Evolutionary conservation across 257 asterid species (phyloP), one percentile per base, ranked within the genome.

Genomic region (Agastache rugosa): DNA sequence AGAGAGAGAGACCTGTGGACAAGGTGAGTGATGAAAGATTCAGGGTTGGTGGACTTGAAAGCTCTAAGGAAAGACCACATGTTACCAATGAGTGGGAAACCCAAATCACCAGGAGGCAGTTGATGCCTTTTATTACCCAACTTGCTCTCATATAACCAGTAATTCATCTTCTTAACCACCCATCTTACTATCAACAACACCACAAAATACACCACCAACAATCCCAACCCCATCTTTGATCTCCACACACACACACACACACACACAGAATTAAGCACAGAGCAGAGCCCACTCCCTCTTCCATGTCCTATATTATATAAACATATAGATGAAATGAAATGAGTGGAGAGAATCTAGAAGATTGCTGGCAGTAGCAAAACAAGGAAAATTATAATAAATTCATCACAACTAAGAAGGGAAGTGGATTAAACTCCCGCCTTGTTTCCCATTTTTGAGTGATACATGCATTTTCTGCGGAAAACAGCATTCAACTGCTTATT

Each of bases 51-150:
- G 60, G 96, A 86, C 84, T 88, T 90, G 87, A 88, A 92, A 50
- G 96, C 97, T 15, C 80, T 55, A 59, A 94, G 92, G 60, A 94
- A 94, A 17, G 97, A 79, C 82, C 67, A 69, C 99, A 94, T 94
- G 51, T 85, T 86, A 31, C 99, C 99, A 55, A 94, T 74, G 77
- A 90, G 71, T 8, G 99, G 99, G 91, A 88, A 92, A 0, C 99
- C 99, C 61, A 90, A 76, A 76, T 94, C 99, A 74, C 99, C 97
- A 1, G 99, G 99, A 17, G 99, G 99, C 68, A 94, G 84, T 6
- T 76, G 42, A 35, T 55, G 60, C 34, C 80, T 85, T 56, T 25
- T 67, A 14, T 75, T 69, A 1, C 89, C 84, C 75, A 92, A 73
- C 54, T 80, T 86, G 51, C 37, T 48, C 71, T 90, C 97, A 82